phyloP scores from a whole-genome alignment of 345 rosid genomes.

The Salix arbutifolia region DNA sequence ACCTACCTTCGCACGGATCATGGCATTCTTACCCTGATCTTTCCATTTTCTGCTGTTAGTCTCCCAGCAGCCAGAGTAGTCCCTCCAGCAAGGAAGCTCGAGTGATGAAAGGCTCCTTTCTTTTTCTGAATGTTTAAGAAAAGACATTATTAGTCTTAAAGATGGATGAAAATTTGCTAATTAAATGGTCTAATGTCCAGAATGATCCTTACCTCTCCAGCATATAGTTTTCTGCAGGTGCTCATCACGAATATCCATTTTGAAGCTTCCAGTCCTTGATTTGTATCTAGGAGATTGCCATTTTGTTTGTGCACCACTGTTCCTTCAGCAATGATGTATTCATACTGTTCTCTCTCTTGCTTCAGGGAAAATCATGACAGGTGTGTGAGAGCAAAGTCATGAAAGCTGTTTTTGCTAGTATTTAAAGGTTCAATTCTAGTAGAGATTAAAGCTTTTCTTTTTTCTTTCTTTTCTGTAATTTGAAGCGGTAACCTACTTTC shows the following conservation, averaged over 20 bases:
- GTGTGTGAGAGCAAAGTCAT: background rate
- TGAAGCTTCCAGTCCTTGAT: conserved; percentile 33
- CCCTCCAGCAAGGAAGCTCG: conserved; percentile 96
- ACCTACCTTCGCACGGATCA: too few species aligned
- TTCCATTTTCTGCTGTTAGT: conserved; percentile 58
- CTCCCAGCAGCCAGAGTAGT: conserved; percentile 90
- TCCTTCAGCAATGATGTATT: conserved; percentile 56
- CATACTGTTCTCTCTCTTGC: conserved; percentile 88
- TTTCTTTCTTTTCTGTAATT: too few species aligned
- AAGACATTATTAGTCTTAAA: background rate
- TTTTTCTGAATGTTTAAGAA: conserved; percentile 51
- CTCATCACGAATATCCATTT: conserved; percentile 95
- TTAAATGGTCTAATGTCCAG: background rate
- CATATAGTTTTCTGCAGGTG: conserved; percentile 64
- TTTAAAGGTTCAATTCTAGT: too few species aligned
- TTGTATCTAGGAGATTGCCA: conserved; percentile 53
- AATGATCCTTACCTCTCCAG: conserved; percentile 51
- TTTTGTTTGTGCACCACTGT: conserved; percentile 59
- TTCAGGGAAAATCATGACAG: conserved; percentile 10
- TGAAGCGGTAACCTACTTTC: too few species aligned
- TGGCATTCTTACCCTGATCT: conserved; percentile 52
- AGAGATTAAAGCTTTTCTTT: too few species aligned
- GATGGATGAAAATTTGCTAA: background rate
- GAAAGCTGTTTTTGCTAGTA: background rate
- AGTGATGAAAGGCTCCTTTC: conserved; percentile 93